Conservation (phyloP, 495 filamentous ascomycete species). For the Xylaria acuta region DNA sequence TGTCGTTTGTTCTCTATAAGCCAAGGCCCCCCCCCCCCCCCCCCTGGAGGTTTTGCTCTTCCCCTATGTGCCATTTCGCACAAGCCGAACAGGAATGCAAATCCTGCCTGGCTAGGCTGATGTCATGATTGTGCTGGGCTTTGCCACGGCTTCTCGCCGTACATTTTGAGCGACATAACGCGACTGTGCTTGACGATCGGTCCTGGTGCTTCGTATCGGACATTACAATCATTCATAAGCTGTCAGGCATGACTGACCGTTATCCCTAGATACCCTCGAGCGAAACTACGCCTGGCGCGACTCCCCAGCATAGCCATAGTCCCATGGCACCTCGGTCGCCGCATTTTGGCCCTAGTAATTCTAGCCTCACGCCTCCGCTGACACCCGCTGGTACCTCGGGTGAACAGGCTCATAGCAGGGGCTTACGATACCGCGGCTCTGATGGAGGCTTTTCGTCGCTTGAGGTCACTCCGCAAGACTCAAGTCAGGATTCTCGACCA, state of each 20-base stretch:
- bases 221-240: neutral
- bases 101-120: neutral
- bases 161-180: neutral
- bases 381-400: conserved; percentile 77
- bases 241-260: conserved; percentile 29
- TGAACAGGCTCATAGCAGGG: conserved; percentile 40
- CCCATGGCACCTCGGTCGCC: conserved; percentile 51
- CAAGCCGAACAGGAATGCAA: neutral
- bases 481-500: conserved; percentile 49
- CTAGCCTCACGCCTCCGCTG: conserved; percentile 83
- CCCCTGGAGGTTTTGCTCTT: conserved; percentile 7
- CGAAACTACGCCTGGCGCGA: conserved; percentile 47
- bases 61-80: neutral
- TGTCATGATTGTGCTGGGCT: neutral
- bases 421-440: conserved; percentile 36
- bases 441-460: conserved; percentile 44
- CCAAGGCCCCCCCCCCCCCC: neutral
- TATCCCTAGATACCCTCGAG: conserved; percentile 49
- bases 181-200: neutral
- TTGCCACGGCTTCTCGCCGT: neutral
- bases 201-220: neutral
- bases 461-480: conserved; percentile 69
- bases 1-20: neutral
- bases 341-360: conserved; percentile 50
- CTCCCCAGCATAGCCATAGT: conserved; percentile 42